Conservation (phyloP, 257 asterid species). For the Ajuga chamaepitys region DNA sequence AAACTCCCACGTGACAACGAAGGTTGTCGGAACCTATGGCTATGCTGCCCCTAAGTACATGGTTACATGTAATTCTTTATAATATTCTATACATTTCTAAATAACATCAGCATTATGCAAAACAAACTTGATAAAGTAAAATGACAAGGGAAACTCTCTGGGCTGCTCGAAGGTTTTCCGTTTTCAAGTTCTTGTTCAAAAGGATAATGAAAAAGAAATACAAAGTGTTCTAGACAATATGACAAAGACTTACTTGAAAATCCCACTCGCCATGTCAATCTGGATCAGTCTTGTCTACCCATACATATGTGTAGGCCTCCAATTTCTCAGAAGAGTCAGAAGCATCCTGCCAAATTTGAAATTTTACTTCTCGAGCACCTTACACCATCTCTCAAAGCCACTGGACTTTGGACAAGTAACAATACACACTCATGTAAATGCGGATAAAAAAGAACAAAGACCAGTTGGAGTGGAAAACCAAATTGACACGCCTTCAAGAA, state of each 20-base stretch:
- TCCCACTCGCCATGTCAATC: slow-evolving; percentile 65
- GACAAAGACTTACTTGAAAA: slow-evolving; percentile 43
- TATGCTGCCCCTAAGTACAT: no score
- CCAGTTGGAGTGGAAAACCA: neutral
- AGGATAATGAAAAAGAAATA: neutral
- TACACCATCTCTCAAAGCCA: neutral
- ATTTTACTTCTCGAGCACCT: neutral
- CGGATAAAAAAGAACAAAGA: neutral
- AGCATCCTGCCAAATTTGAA: slow-evolving; percentile 43
- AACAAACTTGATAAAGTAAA: neutral
- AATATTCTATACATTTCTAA: no score
- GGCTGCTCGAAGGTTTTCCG: neutral
- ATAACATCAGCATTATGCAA: no score
- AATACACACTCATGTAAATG: neutral
- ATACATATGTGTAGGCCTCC: slow-evolving; percentile 49
- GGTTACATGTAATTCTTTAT: no score
- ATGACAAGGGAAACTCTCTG: neutral
- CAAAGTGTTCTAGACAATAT: neutral
- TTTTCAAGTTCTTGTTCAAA: neutral
- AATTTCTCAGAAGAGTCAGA: slow-evolving; percentile 42
- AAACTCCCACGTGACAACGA: no score
- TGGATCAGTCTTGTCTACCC: slow-evolving; percentile 65
- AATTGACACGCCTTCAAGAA: slow-evolving; percentile 37
- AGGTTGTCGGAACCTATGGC: no score
- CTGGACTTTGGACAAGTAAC: neutral